Conservation (phyloP, 345 rosid genomes). For the Moringa oleifera region DNA sequence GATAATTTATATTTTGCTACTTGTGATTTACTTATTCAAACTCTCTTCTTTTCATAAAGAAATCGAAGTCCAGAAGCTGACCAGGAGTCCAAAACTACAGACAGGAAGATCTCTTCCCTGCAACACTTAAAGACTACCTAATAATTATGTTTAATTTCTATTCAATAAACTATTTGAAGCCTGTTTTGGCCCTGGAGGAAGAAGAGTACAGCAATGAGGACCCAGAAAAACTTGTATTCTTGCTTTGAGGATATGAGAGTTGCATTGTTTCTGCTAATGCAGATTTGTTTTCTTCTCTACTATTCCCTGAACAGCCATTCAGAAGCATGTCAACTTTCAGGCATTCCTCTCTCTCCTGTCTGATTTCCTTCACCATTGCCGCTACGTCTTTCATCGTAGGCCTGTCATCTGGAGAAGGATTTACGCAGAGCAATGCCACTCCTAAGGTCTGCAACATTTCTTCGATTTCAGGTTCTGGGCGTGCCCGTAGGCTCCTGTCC, state of each 20-base stretch:
- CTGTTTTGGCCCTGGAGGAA: slow-evolving; percentile 31
- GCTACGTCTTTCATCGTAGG: slow-evolving; percentile 74
- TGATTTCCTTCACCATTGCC: slow-evolving; percentile 60
- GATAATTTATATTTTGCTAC: too few species aligned
- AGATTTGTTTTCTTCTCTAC: slow-evolving; percentile 19
- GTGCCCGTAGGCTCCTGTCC: slow-evolving; percentile 30
- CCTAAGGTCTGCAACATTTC: slow-evolving; percentile 68
- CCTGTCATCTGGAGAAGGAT: slow-evolving; percentile 51
- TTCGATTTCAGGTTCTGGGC: slow-evolving; percentile 51
- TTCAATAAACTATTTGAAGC: slow-evolving; percentile 35
- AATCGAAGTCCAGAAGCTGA: too few species aligned
- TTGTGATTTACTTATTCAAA: too few species aligned
- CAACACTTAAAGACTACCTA: too few species aligned
- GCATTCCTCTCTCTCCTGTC: slow-evolving; percentile 53
- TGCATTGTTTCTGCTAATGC: slow-evolving; percentile 23
- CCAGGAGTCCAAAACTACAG: too few species aligned
- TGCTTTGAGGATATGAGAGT: slow-evolving; percentile 27
- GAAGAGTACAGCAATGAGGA: slow-evolving; percentile 55
- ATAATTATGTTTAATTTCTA: too few species aligned
- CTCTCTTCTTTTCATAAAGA: too few species aligned
- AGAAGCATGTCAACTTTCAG: slow-evolving; percentile 30
- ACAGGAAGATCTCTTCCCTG: too few species aligned
- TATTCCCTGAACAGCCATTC: slow-evolving; percentile 19
- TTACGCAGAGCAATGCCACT: slow-evolving; percentile 62
- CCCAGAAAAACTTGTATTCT: slow-evolving; percentile 54